A percentile compares a stretch with the other conserved stretches of the same genome.
Evolutionary conservation across 371 early-diverging fungal species (phyloP).

Genomic region (Nosema muscidifuracis): DNA sequence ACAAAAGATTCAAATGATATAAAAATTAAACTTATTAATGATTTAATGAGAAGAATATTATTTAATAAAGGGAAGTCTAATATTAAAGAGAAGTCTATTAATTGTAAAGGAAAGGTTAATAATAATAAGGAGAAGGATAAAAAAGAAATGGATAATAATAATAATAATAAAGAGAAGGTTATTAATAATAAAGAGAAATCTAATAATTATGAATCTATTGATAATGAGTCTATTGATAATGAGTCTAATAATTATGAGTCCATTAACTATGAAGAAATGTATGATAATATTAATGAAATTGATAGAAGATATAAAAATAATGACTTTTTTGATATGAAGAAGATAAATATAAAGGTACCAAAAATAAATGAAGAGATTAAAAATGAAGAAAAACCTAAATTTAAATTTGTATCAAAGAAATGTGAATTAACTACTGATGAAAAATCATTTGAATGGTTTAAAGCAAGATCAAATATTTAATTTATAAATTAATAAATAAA

Average conservation of each 20-base stretch:
- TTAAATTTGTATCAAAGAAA: neutral
- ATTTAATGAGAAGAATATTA: neutral
- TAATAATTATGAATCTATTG: no score
- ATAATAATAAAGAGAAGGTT: neutral
- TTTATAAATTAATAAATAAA: no score
- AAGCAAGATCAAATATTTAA: neutral
- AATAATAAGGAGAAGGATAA: neutral
- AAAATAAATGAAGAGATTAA: neutral
- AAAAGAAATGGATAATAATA: neutral
- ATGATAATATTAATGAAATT: neutral
- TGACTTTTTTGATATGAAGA: no score
- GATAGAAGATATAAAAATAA: neutral
- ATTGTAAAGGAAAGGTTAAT: neutral
- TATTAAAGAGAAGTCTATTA: neutral
- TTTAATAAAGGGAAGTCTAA: no score
- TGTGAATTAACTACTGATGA: neutral
- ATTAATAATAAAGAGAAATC: no score
- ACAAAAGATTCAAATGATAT: neutral
- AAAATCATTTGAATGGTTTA: conserved; percentile 12
- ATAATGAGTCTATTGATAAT: no score
- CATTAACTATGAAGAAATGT: neutral
- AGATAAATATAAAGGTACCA: neutral
- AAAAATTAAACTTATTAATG: neutral
- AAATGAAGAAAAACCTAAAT: neutral
- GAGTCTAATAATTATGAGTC: neutral